Base-by-base conservation (phyloP, 2,329 filamentous ascomycete species). In the Aspergillus ochraceus region DNA sequence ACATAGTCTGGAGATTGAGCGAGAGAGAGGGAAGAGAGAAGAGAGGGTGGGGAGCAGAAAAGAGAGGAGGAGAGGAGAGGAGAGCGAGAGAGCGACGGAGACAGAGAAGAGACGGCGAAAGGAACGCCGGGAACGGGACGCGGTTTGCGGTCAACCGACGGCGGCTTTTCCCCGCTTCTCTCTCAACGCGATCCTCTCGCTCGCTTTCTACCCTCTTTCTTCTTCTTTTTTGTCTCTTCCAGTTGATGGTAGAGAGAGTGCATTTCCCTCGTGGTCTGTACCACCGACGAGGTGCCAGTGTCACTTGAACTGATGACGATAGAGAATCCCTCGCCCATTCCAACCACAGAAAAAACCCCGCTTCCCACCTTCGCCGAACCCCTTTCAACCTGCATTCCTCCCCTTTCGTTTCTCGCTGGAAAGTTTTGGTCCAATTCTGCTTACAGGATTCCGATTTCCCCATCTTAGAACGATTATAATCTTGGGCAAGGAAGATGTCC, bases 1-100 rank as follows among this genome's bases (percentile, higher is more conserved):
- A 77, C 75, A 77, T 77, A 77, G 71, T 76, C 69, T 64, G 70
- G 56, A 64, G 66, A 69, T 71, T 72, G 68, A 70, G 71, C 61
- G 66, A 60, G 60, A 68, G 70, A 68, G 70, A 39, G 64, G 64
- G 65, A 69, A 68, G 72, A 69, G 66, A 64, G 67, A 63, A 65
- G 67, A 65, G 66, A 68, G 74, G 69, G 65, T 60, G 66, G 66
- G 68, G 62, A 71, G 67, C 64, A 70, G 70, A 63, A 66, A 67
- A 17, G 71, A 75, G 70, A 66, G 69, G 63, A 64, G 62, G 62
- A 61, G 65, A 67, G 59, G 60, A 65, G 57, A 63, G 62, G 63
- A 57, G 66, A 67, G 60, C 66, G 68, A 69, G 67, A 64, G 64
- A 67, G 60, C 66, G 68, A 69, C 67, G 63, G 64, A 52, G 22